These are phyloP conservation scores for Salix dunnii DNA, from an alignment of 345 rosid species.

Conservation along the genomic window DNA sequence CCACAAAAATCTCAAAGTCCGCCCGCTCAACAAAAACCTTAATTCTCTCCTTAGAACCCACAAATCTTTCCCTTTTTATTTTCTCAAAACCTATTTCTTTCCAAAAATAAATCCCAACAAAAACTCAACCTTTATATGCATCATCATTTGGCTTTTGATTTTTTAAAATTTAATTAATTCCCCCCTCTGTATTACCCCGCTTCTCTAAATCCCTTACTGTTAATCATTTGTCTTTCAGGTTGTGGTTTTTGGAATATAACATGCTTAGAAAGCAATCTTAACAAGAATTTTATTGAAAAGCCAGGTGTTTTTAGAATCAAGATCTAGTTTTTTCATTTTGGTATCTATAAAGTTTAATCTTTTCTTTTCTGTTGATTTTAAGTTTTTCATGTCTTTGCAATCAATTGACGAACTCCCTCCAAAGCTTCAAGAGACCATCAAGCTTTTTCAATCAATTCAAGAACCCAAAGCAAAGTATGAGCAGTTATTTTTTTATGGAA, in stretches of 20 bases:
- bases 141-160: slow-evolving; percentile 42
- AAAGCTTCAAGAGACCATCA: slow-evolving; percentile 73
- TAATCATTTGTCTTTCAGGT: too few relatives aligned
- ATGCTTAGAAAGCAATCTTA: too few relatives aligned
- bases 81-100: slow-evolving; percentile 38
- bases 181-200: too few relatives aligned
- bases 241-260: too few relatives aligned
- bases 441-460: slow-evolving; percentile 73
- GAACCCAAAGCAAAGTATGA: slow-evolving; percentile 74
- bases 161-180: too few relatives aligned
- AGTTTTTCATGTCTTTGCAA: slow-evolving; percentile 48
- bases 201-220: too few relatives aligned
- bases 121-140: slow-evolving; percentile 8
- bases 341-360: too few relatives aligned
- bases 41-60: slow-evolving; percentile 18
- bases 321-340: too few relatives aligned
- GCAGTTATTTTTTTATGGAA: slow-evolving; percentile 81
- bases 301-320: too few relatives aligned
- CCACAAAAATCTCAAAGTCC: slow-evolving; percentile 34
- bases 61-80: slow-evolving; percentile 4
- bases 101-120: slow-evolving; percentile 36
- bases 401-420: slow-evolving; percentile 82
- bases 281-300: too few relatives aligned
- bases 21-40: slow-evolving; percentile 14
- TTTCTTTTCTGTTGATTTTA: too few relatives aligned